Base-by-base conservation (phyloP, 768 basidiomycete genomes). In the Termitomyces sp. region DNA sequence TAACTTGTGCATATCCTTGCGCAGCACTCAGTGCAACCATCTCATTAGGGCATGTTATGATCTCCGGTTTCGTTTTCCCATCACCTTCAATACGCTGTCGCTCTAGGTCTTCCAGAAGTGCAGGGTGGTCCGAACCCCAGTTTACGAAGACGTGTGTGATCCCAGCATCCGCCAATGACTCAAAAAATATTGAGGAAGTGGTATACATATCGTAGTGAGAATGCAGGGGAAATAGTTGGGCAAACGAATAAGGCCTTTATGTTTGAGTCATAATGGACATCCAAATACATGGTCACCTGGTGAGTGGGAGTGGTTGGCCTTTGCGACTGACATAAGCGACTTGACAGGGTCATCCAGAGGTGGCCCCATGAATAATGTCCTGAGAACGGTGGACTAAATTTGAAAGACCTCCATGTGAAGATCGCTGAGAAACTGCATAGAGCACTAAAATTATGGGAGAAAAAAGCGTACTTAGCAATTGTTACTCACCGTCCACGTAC, bases 51-150 rank as follows among this genome's bases (percentile, higher is more conserved):
- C 83, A 86, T 2, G 83, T 88, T 22, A 90, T 72, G 48, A 90
- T 78, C 57, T 75, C 67, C n/a, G 80, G 75, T 3, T 69, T 53
- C 1, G 80, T 79, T 22, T 67, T 60, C 3, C 75, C 74, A 27
- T 72, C 68, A 4, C 59, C 63, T 56, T 73, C 67, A 5, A 67
- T 64, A 2, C 82, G 76, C 59, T 87, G 83, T 20, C 83, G 73
- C 55, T 80, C 79, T 10, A 90, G 75, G 31, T 88, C 88, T 62
- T 89, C 88, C 26, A 90, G 75, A 14, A 90, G 67, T 0, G 82
- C 87, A 0, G 87, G 85, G 62, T 90, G 88, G 62, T 90, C 88
- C 0, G 84, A 86, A 1, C 88, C 88, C 84, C 88, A 88, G 71
- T 89, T 89, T 18, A 84, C 86, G 63, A 88, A 87, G 9, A 79